Evolutionary conservation across 2,329 filamentous ascomycete species (phyloP).

Genomic region (Xylaria sp.): DNA sequence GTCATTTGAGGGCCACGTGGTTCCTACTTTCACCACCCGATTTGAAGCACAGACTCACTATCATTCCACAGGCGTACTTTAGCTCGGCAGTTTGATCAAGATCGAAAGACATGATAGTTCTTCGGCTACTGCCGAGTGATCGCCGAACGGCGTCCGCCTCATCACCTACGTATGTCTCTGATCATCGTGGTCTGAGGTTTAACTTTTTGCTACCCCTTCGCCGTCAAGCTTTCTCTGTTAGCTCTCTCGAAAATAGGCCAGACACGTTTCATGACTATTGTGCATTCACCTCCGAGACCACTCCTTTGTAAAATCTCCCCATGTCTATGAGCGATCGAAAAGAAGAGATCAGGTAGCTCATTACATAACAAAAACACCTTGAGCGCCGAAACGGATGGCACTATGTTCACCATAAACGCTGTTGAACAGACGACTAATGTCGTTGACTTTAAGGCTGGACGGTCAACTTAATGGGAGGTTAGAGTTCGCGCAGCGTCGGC

Average conservation of each 20-base stretch:
- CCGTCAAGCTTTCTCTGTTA: background rate
- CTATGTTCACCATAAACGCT: background rate
- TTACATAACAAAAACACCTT: background rate
- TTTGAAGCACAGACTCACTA: constrained; percentile 14
- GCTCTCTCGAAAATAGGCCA: background rate
- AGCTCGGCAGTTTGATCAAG: constrained; percentile 5
- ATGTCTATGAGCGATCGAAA: background rate
- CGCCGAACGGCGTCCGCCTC: constrained; percentile 15
- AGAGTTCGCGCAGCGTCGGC: constrained; percentile 26
- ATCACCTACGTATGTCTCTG: constrained; percentile 14
- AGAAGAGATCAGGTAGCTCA: background rate
- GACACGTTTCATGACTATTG: background rate
- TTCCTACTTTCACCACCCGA: constrained; percentile 24
- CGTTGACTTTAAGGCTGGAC: background rate
- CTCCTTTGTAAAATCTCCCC: background rate
- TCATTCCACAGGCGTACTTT: constrained; percentile 13
- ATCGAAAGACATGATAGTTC: constrained; percentile 6
- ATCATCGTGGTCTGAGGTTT: background rate
- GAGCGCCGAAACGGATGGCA: background rate
- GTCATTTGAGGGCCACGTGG: constrained; percentile 33
- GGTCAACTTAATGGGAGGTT: background rate
- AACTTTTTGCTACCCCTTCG: background rate
- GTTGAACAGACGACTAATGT: background rate
- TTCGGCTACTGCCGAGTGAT: constrained; percentile 28
- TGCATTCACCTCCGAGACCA: background rate